Base-by-base conservation (phyloP, 352 stramenopile species). In the Blastocystis sp. region DNA sequence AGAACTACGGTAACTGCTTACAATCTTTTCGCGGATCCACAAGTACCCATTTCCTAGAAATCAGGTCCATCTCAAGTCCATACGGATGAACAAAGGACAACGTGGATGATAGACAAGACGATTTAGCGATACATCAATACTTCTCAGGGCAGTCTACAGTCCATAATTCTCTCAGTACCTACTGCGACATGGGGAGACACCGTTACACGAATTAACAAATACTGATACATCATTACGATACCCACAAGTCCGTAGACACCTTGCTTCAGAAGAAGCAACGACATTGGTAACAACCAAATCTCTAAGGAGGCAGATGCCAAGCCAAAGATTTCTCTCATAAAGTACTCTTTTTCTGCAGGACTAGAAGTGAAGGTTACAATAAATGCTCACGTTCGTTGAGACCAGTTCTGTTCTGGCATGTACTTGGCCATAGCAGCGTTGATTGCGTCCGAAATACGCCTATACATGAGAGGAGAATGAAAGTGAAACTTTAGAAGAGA, bases 301-400 rank as follows among this genome's bases (percentile, higher is more conserved):
- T 83, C 71, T n/a, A 83, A 29, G 5, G 16, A 49, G 5, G 46
- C 51, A 32, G 21, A 24, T 0, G 42, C 51, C 27, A 83, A 37
- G 12, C 51, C 71, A 19, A 46, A 19, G 0, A 66, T 65, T 16
- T 83, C 51, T 11, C 29, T 35, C n/a, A 66, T 27, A 16, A 83
- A 65, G 27, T 83, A 83, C 24, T 66, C 12, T 49, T 83, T 83
- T 56, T 83, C 71, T 5, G 71, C 49, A 0, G 71, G 46, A n/a
- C 32, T 83, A 57, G 7, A 37, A 29, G 35, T 80, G 46, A 51
- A 24, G 46, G 43, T 27, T 29, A 43, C 71, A 32, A 0, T 11
- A 2, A 52, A 83, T n/a, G 6, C 37, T 42, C 14, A 52, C 32
- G 42, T 65, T 63, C 49, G 71, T 3, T 2, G 7, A 39, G 49